Evolutionary conservation across 129 eudicot species (phyloP).

Genomic region (Solidago caesia): DNA sequence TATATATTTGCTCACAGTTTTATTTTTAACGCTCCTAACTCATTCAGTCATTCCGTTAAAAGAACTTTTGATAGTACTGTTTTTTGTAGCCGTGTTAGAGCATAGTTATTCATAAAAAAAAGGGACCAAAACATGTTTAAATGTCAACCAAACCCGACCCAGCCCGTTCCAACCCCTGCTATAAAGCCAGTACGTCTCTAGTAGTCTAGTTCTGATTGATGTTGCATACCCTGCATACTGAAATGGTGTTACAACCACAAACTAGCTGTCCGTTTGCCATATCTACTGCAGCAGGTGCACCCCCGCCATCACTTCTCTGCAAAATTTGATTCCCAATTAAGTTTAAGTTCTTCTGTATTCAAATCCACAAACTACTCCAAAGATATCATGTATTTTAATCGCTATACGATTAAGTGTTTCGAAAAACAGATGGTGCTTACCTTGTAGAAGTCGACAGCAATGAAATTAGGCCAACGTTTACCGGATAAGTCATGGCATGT

Average conservation of each 20-base stretch:
- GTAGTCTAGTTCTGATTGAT: background rate
- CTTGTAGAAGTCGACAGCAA: conserved; percentile 91
- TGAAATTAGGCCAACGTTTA: conserved; percentile 87
- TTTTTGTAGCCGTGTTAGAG: background rate
- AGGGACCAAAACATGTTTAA: background rate
- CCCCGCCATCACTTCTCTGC: conserved; percentile 95
- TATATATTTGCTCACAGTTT: no score
- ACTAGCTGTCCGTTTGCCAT: conserved; percentile 71
- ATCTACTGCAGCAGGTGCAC: conserved; percentile 92
- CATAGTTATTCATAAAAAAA: background rate
- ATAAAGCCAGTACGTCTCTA: background rate
- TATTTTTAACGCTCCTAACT: no score
- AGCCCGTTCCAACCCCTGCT: background rate
- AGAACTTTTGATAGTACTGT: background rate
- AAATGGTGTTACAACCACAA: conserved; percentile 68
- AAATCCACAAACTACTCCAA: background rate
- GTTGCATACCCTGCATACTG: conserved; percentile 64
- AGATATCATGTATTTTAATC: background rate
- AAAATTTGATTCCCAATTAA: conserved; percentile 17
- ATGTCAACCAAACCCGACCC: background rate
- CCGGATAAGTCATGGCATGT: conserved; percentile 69
- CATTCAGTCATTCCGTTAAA: no score
- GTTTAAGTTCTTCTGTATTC: conserved; percentile 1
- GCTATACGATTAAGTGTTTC: background rate
- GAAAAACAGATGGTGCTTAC: conserved; percentile 33